Conservation (phyloP, 768 basidiomycete species). For the Leucocoprinus leucothites region DNA sequence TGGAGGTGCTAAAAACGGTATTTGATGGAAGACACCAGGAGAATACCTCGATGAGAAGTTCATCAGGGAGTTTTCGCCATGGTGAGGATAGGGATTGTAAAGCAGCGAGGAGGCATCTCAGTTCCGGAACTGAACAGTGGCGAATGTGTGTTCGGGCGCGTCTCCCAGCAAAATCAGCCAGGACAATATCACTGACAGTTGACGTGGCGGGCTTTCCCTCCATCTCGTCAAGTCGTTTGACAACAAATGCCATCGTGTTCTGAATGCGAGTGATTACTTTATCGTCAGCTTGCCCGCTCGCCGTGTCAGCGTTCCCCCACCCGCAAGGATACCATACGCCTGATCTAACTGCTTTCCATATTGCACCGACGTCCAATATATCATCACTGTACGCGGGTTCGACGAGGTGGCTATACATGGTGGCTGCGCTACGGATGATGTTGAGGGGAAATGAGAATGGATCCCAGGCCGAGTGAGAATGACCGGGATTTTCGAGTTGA, state of each 20-base stretch:
- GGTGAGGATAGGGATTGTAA: slow-evolving; percentile 11
- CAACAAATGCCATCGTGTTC: background rate
- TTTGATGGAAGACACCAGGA: slow-evolving; percentile 3
- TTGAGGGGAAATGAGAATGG: too few relatives aligned
- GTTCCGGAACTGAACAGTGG: background rate
- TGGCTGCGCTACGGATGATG: too few relatives aligned
- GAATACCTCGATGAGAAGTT: slow-evolving; percentile 10
- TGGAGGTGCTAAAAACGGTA: background rate
- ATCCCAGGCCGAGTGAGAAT: too few relatives aligned
- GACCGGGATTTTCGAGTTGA: too few relatives aligned
- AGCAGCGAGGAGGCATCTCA: slow-evolving; percentile 6
- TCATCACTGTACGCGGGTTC: background rate
- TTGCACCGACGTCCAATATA: background rate
- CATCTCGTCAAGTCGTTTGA: background rate
- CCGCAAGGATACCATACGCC: slow-evolving; percentile 4
- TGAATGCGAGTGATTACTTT: too few relatives aligned
- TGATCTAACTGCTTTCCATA: slow-evolving; percentile 10
- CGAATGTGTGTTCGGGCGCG: background rate
- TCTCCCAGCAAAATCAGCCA: background rate
- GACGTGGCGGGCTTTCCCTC: background rate
- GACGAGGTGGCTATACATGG: background rate
- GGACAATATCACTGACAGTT: background rate
- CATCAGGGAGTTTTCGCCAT: slow-evolving; percentile 7
- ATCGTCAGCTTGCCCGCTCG: background rate
- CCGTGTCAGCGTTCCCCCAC: background rate